phyloP scores from a whole-genome alignment of 108 stramenopile genomes.

The Aurantiochytrium sp. region DNA sequence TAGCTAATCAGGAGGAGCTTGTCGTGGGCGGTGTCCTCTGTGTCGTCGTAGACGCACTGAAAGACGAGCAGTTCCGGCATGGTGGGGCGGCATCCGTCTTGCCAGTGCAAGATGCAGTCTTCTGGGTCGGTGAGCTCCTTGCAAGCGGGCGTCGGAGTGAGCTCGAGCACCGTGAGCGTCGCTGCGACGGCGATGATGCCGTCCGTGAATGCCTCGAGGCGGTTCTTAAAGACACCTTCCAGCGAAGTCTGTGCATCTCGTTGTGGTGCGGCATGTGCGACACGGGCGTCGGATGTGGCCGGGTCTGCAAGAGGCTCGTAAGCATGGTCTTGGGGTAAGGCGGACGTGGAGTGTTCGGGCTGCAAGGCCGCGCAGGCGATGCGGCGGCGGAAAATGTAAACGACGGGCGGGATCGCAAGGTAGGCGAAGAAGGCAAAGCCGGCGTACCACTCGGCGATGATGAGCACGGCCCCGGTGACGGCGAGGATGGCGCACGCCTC shows the following conservation, averaged over 20 bases:
- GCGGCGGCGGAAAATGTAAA: neutral
- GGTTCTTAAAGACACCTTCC: neutral
- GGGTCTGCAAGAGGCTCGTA: too few relatives aligned
- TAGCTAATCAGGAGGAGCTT: neutral
- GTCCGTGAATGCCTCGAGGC: constrained; percentile 11
- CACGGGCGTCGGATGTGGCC: too few relatives aligned
- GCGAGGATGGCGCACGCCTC: neutral
- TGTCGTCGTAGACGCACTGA: neutral
- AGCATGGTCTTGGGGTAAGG: too few relatives aligned
- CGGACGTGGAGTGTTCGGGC: too few relatives aligned
- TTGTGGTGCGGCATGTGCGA: too few relatives aligned
- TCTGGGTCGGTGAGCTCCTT: neutral
- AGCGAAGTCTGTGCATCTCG: too few relatives aligned
- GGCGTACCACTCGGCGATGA: neutral
- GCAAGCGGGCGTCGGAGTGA: neutral
- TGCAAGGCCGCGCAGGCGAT: neutral
- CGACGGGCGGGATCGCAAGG: neutral
- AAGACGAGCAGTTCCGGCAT: neutral
- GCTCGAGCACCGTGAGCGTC: neutral
- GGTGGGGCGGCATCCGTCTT: neutral
- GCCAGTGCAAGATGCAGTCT: constrained; percentile 8
- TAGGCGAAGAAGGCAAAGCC: neutral
- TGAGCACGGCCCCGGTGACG: neutral
- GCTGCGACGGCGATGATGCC: neutral
- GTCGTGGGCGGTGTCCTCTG: neutral